Evolutionary conservation across 306 rosid genomes (phyloP).

Genomic region (Vigna nakashimae): DNA sequence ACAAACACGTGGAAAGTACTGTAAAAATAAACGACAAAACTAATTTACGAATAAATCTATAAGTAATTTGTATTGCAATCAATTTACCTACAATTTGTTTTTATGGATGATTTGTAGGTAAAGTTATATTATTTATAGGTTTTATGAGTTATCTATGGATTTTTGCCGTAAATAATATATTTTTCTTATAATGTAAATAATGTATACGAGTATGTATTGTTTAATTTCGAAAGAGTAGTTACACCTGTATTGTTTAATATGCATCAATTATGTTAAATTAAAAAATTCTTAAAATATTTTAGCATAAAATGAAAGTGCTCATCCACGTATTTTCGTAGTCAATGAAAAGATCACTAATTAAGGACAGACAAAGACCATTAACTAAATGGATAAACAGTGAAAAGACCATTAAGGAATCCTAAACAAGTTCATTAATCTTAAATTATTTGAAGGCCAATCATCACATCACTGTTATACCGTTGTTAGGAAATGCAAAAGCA

Average conservation of each 20-base stretch:
- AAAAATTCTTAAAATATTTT: background rate
- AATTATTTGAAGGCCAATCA: constrained; percentile 18
- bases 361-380: background rate
- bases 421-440: background rate
- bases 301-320: background rate
- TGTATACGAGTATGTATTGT: too few species aligned
- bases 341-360: background rate
- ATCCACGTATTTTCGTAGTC: background rate
- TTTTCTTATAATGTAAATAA: too few species aligned
- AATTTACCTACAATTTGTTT: too few species aligned
- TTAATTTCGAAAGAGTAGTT: too few species aligned
- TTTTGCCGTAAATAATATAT: too few species aligned
- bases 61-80: too few species aligned
- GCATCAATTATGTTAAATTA: background rate
- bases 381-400: background rate
- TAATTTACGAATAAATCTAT: too few species aligned
- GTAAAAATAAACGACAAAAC: too few species aligned
- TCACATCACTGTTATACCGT: constrained; percentile 5
- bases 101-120: too few species aligned
- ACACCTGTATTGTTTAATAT: background rate
- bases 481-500: constrained; percentile 21
- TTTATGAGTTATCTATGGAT: too few species aligned
- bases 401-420: constrained; percentile 26
- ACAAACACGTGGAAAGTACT: too few species aligned
- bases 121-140: too few species aligned